phyloP scores from a whole-genome alignment of 495 filamentous ascomycete genomes.

The Chaetomium cochliodes region DNA sequence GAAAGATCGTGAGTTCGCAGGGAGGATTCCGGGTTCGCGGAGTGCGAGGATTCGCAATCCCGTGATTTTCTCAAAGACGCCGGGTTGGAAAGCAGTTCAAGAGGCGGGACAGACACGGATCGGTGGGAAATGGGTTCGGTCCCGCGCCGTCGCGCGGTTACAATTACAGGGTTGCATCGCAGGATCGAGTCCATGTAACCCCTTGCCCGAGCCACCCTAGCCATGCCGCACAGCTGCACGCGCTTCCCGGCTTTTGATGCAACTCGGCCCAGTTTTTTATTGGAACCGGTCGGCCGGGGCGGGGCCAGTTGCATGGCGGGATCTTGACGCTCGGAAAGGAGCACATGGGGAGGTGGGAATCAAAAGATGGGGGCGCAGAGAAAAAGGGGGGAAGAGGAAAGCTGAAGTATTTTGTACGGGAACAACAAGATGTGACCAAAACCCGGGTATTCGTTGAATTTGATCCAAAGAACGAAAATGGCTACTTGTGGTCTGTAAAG shows the following conservation, averaged over 20 bases:
- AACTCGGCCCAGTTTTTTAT: background rate
- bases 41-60: background rate
- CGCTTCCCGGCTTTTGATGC: background rate
- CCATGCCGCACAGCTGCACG: background rate
- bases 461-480: background rate
- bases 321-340: too few species aligned
- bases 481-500: too few species aligned
- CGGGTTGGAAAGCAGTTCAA: background rate
- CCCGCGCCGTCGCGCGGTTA: background rate
- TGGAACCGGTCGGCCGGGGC: background rate
- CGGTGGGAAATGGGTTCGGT: background rate
- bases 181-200: background rate
- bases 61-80: background rate
- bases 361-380: too few species aligned
- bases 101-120: background rate
- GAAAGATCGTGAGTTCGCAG: background rate
- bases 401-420: background rate
- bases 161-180: background rate
- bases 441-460: background rate
- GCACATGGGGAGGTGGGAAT: too few species aligned
- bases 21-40: background rate
- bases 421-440: background rate
- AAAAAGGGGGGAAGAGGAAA: background rate
- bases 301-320: too few species aligned
- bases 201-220: too few species aligned